phyloP scores from a whole-genome alignment of 2,329 filamentous ascomycete genomes.

The Fusarium nurragi region DNA sequence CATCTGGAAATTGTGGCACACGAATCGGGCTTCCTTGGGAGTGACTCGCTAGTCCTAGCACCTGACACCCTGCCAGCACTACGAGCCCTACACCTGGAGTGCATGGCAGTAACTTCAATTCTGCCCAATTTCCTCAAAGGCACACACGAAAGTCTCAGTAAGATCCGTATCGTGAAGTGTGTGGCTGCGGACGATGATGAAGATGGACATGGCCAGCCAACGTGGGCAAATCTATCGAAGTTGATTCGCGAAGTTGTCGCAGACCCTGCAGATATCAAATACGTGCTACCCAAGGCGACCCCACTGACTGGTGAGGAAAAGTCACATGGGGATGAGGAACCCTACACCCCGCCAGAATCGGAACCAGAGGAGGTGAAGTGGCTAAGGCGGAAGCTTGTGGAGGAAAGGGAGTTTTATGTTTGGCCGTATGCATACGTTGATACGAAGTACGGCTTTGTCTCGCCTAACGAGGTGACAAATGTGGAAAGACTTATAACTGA shows the following conservation, averaged over 20 bases:
- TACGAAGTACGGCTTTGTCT: background rate
- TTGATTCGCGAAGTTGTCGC: background rate
- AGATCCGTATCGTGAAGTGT: constrained; percentile 4
- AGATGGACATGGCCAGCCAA: background rate
- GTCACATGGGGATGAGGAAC: background rate
- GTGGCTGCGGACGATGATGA: background rate
- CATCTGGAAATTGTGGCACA: background rate
- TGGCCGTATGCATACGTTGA: constrained; percentile 11
- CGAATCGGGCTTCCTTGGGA: background rate
- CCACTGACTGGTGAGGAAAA: constrained; percentile 5
- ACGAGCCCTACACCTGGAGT: background rate
- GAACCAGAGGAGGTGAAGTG: background rate
- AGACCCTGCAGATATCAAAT: background rate
- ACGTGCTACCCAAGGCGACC: background rate
- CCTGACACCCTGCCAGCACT: background rate
- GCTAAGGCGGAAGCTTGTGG: background rate
- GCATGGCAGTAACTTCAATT: background rate
- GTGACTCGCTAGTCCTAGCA: background rate
- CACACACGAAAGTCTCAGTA: background rate
- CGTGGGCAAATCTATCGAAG: constrained; percentile 1
- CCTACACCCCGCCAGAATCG: background rate
- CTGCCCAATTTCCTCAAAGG: background rate
- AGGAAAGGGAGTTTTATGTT: background rate
- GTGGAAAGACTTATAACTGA: background rate
- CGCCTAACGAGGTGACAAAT: background rate